Base-by-base conservation (phyloP, 345 rosid species). In the Clausena lansium region DNA sequence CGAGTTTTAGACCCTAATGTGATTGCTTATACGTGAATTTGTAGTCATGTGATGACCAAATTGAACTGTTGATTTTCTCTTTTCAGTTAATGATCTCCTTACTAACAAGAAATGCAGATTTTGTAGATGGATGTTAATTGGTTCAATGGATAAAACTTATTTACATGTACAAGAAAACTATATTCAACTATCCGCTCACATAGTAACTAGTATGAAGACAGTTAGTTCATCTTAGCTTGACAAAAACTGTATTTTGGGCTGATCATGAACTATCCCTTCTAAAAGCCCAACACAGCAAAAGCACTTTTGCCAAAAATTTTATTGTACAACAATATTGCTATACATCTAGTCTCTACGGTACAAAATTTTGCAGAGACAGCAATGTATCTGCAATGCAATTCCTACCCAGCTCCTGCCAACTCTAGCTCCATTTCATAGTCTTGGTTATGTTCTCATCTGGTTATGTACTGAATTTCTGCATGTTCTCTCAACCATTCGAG, bases 401-500 rank as follows among this genome's bases (percentile, higher is more conserved):
- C 9, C 25, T 9, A 6, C 15, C 45, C 17, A 1, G 15, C 32
- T 30, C 61, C 9, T 45, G 39, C 45, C 22, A 45, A 25, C 71
- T 70, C 15, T 65, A 41, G 57, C 22, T 39, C 35, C 36, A 25
- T 67, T 35, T 32, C 28, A 27, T 54, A 52, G 17, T 52, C 5
- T 52, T 52, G 57, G 57, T 52, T 50, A 50, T 50, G 55, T 45
- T 58, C 65, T 92, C 82, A 94, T 78, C 84, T 85, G 77, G 89
- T 91, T 38, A 87, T 57, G 76, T 93, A 92, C 75, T 83, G 88
- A 80, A 95, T 86, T 41, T 93, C 92, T 1, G 94, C 91, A 67
- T 77, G 89, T 83, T 89, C 93, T 89, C 85, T 91, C 81, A 95
- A 81, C 98, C 99, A 95, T 77, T 93, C 98, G 61, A 95, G 94